Evolutionary conservation across 2,329 filamentous ascomycete genomes (phyloP).

Genomic region (Claviceps arundinis): DNA sequence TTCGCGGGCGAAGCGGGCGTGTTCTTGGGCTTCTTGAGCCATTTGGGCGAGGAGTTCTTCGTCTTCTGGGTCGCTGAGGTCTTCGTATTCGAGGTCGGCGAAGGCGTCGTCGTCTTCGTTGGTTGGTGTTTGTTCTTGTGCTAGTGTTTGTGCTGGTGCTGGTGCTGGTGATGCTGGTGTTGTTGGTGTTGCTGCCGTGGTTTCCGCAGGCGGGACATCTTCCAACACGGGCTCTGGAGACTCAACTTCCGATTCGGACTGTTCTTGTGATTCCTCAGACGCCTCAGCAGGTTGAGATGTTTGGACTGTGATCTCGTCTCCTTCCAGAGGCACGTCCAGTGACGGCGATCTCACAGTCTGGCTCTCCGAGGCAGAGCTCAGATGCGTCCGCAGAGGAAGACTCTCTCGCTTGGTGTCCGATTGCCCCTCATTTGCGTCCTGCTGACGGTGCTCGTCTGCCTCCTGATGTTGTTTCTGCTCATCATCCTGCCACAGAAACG

Average conservation of each 20-base stretch:
- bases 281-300: not conserved
- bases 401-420: no score
- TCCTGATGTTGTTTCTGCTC: not conserved
- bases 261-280: not conserved
- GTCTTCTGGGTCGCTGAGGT: conserved; percentile 79
- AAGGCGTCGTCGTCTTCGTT: conserved; percentile 27
- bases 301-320: not conserved
- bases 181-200: not conserved
- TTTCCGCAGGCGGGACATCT: conserved; percentile 14
- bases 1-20: conserved; percentile 80
- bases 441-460: not conserved
- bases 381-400: not conserved
- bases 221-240: conserved; percentile 25
- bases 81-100: conserved; percentile 53
- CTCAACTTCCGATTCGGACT: conserved; percentile 7
- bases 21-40: conserved; percentile 82
- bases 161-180: not conserved
- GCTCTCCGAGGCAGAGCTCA: conserved; percentile 7
- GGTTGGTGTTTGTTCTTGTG: not conserved
- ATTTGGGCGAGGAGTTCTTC: conserved; percentile 79
- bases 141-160: no score
- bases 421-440: not conserved
- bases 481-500: conserved; percentile 5
- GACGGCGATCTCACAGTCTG: not conserved
- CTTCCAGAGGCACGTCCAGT: not conserved